Conservation (phyloP, 768 basidiomycete species). For the Pleurotus giganteus region DNA sequence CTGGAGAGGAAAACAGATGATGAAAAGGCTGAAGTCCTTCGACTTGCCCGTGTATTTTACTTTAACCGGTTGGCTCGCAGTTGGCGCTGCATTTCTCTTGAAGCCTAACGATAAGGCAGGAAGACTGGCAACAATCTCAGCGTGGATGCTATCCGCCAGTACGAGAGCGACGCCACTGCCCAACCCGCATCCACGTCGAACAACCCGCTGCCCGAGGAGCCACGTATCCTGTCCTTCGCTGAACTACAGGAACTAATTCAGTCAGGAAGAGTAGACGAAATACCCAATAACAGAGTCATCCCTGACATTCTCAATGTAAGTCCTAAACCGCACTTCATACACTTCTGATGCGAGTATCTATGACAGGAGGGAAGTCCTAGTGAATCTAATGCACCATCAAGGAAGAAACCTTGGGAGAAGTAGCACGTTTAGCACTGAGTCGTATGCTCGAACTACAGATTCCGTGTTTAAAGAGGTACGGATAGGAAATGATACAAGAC, state of each 20-base stretch:
- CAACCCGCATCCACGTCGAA: conserved; percentile 9
- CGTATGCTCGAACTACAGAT: not conserved
- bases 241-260: conserved; percentile 72
- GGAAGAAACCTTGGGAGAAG: conserved; percentile 72
- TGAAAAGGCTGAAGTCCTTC: conserved; percentile 44
- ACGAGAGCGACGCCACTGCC: conserved; percentile 20
- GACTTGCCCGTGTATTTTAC: conserved; percentile 64
- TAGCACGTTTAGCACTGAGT: not conserved
- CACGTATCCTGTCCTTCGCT: conserved; percentile 56
- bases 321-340: conserved; percentile 12
- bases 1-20: conserved; percentile 32
- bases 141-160: conserved; percentile 38
- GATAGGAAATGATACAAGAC: no score
- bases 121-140: conserved; percentile 40
- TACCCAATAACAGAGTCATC: conserved; percentile 77
- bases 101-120: conserved; percentile 20
- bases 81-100: not conserved
- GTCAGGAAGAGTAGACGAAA: conserved; percentile 65
- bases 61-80: conserved; percentile 53
- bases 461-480: not conserved
- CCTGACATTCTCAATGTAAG: conserved; percentile 66
- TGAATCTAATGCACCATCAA: conserved; percentile 43
- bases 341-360: conserved; percentile 1
- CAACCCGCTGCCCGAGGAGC: conserved; percentile 16
- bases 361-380: conserved; percentile 55